Conservation (phyloP, 345 rosid species). For the Euclidium syriacum region DNA sequence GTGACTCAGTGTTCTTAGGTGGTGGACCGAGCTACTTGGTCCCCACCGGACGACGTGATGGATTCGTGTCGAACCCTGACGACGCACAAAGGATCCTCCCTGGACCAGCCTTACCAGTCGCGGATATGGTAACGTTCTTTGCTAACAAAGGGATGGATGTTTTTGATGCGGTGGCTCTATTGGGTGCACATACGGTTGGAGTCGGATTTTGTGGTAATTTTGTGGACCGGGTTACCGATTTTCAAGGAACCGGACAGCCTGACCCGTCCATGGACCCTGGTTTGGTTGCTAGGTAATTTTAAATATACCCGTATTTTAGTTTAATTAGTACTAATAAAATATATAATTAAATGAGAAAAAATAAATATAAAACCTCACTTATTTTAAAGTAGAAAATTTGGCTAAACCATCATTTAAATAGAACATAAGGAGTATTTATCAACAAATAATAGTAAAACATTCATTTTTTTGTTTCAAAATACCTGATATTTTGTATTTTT, state of each 20-base stretch:
- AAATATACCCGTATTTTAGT: too few relatives aligned
- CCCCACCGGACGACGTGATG: conserved; percentile 65
- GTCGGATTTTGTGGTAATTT: conserved; percentile 53
- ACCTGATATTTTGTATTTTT: background rate
- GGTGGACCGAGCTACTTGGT: conserved; percentile 47
- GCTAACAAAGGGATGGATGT: conserved; percentile 35
- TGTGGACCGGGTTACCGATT: conserved; percentile 37
- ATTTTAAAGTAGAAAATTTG: too few relatives aligned
- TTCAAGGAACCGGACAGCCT: conserved; percentile 38
- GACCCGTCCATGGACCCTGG: conserved; percentile 54
- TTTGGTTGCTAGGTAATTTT: conserved; percentile 26
- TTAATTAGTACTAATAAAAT: too few relatives aligned
- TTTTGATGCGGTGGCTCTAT: conserved; percentile 50
- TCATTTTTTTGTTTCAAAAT: too few relatives aligned
- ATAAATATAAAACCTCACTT: too few relatives aligned
- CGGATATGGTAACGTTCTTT: conserved; percentile 37
- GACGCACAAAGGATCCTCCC: conserved; percentile 47
- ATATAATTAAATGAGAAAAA: too few relatives aligned
- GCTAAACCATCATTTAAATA: too few relatives aligned
- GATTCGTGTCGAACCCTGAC: conserved; percentile 33
- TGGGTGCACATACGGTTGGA: conserved; percentile 80
- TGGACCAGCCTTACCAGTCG: conserved; percentile 34
- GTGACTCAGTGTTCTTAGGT: conserved; percentile 53
- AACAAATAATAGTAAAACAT: too few relatives aligned
- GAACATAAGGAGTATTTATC: too few relatives aligned